A percentile compares a stretch with the other conserved stretches of the same genome.
Conservation (phyloP, 805 yeast genomes). For the Saccharomyces eubayanus region DNA sequence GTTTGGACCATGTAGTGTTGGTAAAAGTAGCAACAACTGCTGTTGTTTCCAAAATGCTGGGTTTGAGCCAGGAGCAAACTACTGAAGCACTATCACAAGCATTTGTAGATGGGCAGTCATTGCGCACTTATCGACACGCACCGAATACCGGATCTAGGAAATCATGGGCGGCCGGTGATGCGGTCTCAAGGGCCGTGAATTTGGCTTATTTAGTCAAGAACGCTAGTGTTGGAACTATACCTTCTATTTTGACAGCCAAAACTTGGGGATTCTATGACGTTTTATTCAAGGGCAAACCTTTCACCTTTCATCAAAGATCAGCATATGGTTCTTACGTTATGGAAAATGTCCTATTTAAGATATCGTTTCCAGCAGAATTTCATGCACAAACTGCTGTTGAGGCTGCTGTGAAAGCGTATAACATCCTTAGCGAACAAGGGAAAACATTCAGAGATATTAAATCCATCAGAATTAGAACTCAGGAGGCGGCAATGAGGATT, state of each 20-base stretch:
- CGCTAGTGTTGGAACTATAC: slow-evolving; percentile 47
- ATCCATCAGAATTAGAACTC: slow-evolving; percentile 44
- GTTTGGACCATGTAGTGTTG: slow-evolving; percentile 50
- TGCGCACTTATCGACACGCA: slow-evolving; percentile 56
- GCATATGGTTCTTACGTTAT: slow-evolving; percentile 49
- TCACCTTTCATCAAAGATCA: slow-evolving; percentile 41
- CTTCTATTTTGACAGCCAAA: slow-evolving; percentile 47
- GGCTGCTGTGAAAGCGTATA: slow-evolving; percentile 42
- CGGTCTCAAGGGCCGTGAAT: slow-evolving; percentile 50
- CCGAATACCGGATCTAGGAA: slow-evolving; percentile 57
- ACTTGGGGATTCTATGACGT: slow-evolving; percentile 62
- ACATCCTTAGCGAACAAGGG: slow-evolving; percentile 33
- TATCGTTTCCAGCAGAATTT: slow-evolving; percentile 58
- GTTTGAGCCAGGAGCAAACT: slow-evolving; percentile 42
- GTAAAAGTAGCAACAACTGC: slow-evolving; percentile 57
- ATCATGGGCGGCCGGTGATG: slow-evolving; percentile 65
- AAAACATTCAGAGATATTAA: slow-evolving; percentile 42
- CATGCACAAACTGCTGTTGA: slow-evolving; percentile 61
- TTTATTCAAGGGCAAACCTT: slow-evolving; percentile 44
- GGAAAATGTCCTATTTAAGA: slow-evolving; percentile 55
- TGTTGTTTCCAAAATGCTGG: slow-evolving; percentile 48
- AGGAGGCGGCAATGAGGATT: slow-evolving; percentile 53
- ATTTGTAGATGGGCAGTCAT: slow-evolving; percentile 50
- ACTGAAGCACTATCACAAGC: slow-evolving; percentile 51
- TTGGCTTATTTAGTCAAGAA: slow-evolving; percentile 44